Evolutionary conservation across 768 basidiomycete genomes (phyloP).

Genomic region (Leccinum aurantiacum): DNA sequence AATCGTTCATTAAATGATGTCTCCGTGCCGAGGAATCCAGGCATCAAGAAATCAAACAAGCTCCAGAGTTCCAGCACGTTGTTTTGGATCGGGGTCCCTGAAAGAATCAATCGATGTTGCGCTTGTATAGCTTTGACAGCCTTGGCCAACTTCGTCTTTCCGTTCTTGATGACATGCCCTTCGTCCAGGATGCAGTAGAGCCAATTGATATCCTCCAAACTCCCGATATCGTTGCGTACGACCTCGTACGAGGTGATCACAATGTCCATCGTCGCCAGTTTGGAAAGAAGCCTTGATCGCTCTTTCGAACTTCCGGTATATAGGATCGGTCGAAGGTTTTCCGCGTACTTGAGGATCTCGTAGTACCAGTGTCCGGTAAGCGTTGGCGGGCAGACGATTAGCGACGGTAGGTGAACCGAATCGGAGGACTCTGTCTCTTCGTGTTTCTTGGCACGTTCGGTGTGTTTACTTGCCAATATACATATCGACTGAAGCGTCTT

Average conservation of each 20-base stretch:
- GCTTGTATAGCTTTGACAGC: conserved; percentile 90
- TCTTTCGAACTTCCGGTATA: conserved; percentile 90
- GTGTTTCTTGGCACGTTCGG: conserved; percentile 74
- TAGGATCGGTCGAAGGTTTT: conserved; percentile 78
- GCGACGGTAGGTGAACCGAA: conserved; percentile 83
- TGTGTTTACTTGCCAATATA: conserved; percentile 91
- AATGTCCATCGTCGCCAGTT: conserved; percentile 74
- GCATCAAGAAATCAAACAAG: conserved; percentile 99
- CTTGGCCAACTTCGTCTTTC: conserved; percentile 95
- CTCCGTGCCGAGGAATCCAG: conserved; percentile 97
- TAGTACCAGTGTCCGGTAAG: conserved; percentile 99
- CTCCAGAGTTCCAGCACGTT: conserved; percentile 99
- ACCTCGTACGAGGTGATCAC: conserved; percentile 98
- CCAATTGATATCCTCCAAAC: conserved; percentile 76
- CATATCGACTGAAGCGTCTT: conserved; percentile 98
- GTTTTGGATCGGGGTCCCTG: conserved; percentile 98
- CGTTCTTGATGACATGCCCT: conserved; percentile 98
- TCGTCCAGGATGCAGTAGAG: conserved; percentile 97
- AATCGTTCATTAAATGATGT: conserved; percentile 93
- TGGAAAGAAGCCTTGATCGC: conserved; percentile 63
- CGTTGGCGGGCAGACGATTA: conserved; percentile 96
- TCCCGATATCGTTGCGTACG: conserved; percentile 88
- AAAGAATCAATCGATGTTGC: conserved; percentile 91
- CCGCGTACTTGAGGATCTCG: conserved; percentile 90
- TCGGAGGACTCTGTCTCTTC: conserved; percentile 69